Evolutionary conservation across 2,329 filamentous ascomycete species (phyloP).

Genomic region (Colletotrichum eleusines): DNA sequence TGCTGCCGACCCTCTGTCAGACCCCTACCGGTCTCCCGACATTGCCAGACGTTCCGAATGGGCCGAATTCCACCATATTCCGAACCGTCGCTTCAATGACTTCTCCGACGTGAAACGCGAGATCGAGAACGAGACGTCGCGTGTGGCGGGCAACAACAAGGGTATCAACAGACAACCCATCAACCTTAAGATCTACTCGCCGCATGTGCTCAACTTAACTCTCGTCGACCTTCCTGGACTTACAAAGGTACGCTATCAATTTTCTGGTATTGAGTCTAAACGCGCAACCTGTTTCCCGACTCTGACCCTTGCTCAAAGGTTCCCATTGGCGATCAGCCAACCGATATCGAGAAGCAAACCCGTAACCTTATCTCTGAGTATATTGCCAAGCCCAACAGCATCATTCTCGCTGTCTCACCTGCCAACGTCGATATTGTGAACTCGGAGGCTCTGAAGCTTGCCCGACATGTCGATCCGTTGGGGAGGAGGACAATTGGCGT

Average conservation of each 20-base stretch:
- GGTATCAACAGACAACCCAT: constrained; percentile 98
- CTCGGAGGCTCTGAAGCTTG: constrained; percentile 96
- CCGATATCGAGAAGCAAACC: constrained; percentile 99
- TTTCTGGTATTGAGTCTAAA: neutral
- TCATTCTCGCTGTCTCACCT: constrained; percentile 94
- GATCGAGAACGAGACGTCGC: constrained; percentile 95
- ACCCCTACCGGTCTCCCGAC: constrained; percentile 82
- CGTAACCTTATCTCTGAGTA: constrained; percentile 97
- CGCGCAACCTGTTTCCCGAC: constrained; percentile 1
- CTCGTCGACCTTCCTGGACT: constrained; percentile 95
- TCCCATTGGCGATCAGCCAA: constrained; percentile 96
- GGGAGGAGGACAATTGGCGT: constrained; percentile 96
- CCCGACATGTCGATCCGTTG: constrained; percentile 94
- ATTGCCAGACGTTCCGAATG: constrained; percentile 77
- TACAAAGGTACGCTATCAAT: constrained; percentile 77
- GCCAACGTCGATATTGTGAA: constrained; percentile 99
- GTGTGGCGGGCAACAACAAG: constrained; percentile 94
- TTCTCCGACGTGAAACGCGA: constrained; percentile 95
- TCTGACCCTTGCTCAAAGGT: constrained; percentile 65
- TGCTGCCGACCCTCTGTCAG: constrained; percentile 72
- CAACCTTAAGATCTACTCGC: constrained; percentile 98
- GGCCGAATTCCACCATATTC: constrained; percentile 97
- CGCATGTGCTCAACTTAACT: constrained; percentile 95
- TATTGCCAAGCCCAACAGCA: constrained; percentile 98
- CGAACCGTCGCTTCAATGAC: constrained; percentile 88